A percentile compares a stretch with the other conserved stretches of the same genome.
phyloP scores from a whole-genome alignment of 2,329 filamentous ascomycete genomes.

The Penicillium palitans region DNA sequence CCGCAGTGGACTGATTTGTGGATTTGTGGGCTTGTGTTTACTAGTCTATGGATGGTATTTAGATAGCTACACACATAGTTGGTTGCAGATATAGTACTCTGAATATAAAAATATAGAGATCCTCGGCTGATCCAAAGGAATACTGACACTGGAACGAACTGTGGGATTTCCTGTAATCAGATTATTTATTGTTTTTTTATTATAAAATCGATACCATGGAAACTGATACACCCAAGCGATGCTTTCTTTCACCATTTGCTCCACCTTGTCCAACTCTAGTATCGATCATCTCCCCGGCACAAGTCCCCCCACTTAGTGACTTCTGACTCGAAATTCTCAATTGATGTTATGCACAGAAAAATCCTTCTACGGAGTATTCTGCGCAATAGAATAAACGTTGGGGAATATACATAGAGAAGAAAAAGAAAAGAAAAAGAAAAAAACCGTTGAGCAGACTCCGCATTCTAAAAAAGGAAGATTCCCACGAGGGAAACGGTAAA shows the following conservation, averaged over 20 bases:
- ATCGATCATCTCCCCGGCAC: conserved; percentile 21
- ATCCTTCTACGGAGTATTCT: neutral
- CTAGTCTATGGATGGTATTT: neutral
- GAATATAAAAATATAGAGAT: neutral
- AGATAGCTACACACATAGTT: neutral
- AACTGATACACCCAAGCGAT: conserved; percentile 1
- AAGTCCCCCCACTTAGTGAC: conserved; percentile 15
- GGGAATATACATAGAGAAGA: neutral
- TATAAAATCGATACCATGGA: neutral
- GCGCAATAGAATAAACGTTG: neutral
- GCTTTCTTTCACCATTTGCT: neutral
- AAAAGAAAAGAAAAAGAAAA: neutral
- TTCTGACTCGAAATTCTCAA: conserved; percentile 13
- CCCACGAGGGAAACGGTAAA: neutral
- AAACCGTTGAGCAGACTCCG: neutral
- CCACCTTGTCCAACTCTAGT: conserved; percentile 17
- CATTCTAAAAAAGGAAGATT: neutral
- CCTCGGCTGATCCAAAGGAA: neutral
- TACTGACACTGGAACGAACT: neutral
- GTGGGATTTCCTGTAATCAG: neutral
- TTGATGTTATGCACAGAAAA: neutral
- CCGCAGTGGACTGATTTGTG: neutral
- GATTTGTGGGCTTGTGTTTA: neutral
- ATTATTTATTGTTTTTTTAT: neutral
- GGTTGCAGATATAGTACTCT: neutral